Evolutionary conservation across 2,329 filamentous ascomycete genomes (phyloP), one percentile per base, ranked within the genome.

Genomic region (Geosmithia putterillii): DNA sequence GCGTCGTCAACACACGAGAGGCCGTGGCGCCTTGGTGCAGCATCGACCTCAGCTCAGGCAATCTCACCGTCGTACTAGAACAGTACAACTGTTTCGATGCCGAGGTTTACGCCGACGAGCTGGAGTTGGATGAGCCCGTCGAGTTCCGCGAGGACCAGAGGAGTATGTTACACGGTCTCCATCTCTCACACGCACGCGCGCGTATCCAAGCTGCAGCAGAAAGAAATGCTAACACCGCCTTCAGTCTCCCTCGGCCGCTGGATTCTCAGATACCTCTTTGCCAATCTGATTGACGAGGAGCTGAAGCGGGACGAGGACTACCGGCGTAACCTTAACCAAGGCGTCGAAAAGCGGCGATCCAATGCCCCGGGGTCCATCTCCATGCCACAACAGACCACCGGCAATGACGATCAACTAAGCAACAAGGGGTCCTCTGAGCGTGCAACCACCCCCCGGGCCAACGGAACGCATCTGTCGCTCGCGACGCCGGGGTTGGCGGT

Each of bases 41-140:
- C 2, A 84, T 96, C 43, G 88, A 98, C 56, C 89, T 90, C 18
- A 83, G 90, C 52, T 96, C 90, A 4, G 92, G 92, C 32, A 87
- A 86, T 48, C 69, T 98, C 44, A 90, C 88, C 2, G 90, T 95
- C 3, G 82, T 94, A 17, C 63, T 98, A 17, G 92, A 98, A 57
- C 86, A 89, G 36, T 94, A 92, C 55, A 94, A 94, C 52, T 95
- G 89, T 59, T 98, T 98, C 53, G 92, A 98, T 62, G 92, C 89
- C 15, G 92, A 98, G 57, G 84, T 95, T 61, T 98, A 98, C 58
- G 90, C 88, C 1, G 92, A 98, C 57, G 89, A 96, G 62, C 67
- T 94, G 32, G 70, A 80, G 36, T 52, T 90, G 44, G 74, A 83
- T 10, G 81, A 87, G 48, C 69, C 76, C n/a, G 69, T 84, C 17